These are phyloP conservation scores for Lenzites betulinus DNA, from an alignment of 768 basidiomycete genomes.

Conservation along the genomic window DNA sequence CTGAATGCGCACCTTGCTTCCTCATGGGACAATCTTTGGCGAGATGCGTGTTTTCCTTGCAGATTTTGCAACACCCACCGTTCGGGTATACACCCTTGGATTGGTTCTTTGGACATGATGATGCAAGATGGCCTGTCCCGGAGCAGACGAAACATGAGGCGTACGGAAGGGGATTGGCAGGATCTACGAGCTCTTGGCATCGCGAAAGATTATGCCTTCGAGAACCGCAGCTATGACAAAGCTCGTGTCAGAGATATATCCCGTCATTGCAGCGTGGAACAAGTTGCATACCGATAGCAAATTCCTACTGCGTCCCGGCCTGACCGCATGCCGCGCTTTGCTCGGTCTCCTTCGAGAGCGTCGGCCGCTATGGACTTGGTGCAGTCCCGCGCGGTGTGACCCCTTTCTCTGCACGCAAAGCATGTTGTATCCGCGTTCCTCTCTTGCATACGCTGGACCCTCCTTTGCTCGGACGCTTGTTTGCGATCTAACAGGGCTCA, in stretches of 20 bases:
- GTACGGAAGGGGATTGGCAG: conserved; percentile 72
- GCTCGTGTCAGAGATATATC: background rate
- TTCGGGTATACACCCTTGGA: conserved; percentile 86
- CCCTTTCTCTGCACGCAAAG: conserved; percentile 83
- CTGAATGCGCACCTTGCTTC: conserved; percentile 48
- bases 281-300: conserved; percentile 33
- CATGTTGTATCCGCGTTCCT: conserved; percentile 65
- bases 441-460: conserved; percentile 63
- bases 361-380: conserved; percentile 44
- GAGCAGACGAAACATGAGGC: conserved; percentile 93
- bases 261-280: background rate
- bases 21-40: conserved; percentile 79
- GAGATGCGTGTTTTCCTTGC: conserved; percentile 81
- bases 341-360: conserved; percentile 21
- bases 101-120: conserved; percentile 78
- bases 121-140: conserved; percentile 81
- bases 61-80: conserved; percentile 89
- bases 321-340: conserved; percentile 33
- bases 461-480: conserved; percentile 55
- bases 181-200: conserved; percentile 68
- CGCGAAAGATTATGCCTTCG: conserved; percentile 73
- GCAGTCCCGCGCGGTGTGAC: conserved; percentile 85
- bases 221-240: conserved; percentile 73
- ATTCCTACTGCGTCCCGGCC: conserved; percentile 73
- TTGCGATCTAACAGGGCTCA: conserved; percentile 24